Conservation (phyloP, 306 rosid genomes). For the Lotus japonicus region DNA sequence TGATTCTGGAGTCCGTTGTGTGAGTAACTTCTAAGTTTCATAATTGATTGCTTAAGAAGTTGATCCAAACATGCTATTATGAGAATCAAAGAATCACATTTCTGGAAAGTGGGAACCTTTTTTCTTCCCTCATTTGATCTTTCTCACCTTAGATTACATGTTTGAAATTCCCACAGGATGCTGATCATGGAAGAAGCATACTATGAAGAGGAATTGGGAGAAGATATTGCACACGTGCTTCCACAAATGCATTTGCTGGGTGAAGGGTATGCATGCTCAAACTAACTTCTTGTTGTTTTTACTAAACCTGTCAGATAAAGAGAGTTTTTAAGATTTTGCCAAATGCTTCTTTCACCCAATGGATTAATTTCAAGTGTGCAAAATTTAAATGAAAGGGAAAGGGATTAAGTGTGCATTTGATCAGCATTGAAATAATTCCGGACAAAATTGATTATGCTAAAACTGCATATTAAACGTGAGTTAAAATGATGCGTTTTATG, state of each 20-base stretch:
- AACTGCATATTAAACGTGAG: too few species aligned
- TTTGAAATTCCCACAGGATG: slow-evolving; percentile 51
- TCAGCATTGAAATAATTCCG: too few species aligned
- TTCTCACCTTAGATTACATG: slow-evolving; percentile 26
- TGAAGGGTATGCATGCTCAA: slow-evolving; percentile 56
- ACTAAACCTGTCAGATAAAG: not conserved
- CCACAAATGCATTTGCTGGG: slow-evolving; percentile 59
- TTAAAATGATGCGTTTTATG: too few species aligned
- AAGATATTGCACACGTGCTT: slow-evolving; percentile 40
- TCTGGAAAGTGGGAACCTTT: not conserved
- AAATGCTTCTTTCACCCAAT: not conserved
- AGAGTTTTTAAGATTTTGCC: not conserved
- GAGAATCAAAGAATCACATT: too few species aligned
- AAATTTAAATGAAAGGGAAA: not conserved
- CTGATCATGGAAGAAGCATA: slow-evolving; percentile 64
- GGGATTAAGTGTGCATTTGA: too few species aligned
- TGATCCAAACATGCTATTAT: too few species aligned
- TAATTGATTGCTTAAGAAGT: too few species aligned
- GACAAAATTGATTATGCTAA: too few species aligned
- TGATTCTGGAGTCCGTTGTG: too few species aligned
- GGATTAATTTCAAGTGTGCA: too few species aligned
- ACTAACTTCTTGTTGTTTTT: not conserved
- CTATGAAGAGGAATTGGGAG: slow-evolving; percentile 48
- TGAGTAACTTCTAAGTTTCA: too few species aligned
- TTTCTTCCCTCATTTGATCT: not conserved